Conservation (phyloP, 2,329 filamentous ascomycete genomes). For the Coleophoma crateriformis region DNA sequence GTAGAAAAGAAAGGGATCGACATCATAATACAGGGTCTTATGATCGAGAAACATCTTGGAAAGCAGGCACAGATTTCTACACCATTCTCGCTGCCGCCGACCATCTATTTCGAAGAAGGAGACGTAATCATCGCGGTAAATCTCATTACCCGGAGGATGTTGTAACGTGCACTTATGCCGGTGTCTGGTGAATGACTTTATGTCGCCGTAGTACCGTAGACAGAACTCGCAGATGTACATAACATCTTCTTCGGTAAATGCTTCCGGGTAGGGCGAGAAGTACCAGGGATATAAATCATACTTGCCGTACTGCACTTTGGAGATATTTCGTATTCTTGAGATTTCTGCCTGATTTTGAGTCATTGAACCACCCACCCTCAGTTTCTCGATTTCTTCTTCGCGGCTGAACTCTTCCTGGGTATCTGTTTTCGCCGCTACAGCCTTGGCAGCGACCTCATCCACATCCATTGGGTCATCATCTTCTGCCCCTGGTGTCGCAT, state of each 20-base stretch:
- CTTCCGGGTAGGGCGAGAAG: slow-evolving; percentile 92
- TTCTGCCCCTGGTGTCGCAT: slow-evolving; percentile 23
- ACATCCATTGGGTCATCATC: slow-evolving; percentile 41
- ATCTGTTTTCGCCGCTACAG: slow-evolving; percentile 26
- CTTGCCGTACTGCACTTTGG: slow-evolving; percentile 88
- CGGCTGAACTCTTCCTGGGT: slow-evolving; percentile 52
- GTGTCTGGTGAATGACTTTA: slow-evolving; percentile 79
- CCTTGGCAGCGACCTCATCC: slow-evolving; percentile 40
- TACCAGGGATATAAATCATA: slow-evolving; percentile 97
- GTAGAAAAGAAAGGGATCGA: slow-evolving; percentile 98
- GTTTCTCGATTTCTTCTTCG: slow-evolving; percentile 92
- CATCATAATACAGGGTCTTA: slow-evolving; percentile 98
- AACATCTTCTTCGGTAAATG: slow-evolving; percentile 81
- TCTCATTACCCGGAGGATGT: slow-evolving; percentile 95
- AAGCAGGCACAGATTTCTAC: slow-evolving; percentile 88
- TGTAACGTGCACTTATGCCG: slow-evolving; percentile 83
- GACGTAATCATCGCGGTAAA: slow-evolving; percentile 89
- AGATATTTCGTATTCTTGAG: slow-evolving; percentile 90
- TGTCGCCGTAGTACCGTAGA: slow-evolving; percentile 80
- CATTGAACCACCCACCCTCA: slow-evolving; percentile 93
- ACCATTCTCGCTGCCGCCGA: slow-evolving; percentile 89
- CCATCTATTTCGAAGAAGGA: slow-evolving; percentile 98
- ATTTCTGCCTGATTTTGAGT: slow-evolving; percentile 98
- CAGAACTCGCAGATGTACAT: slow-evolving; percentile 99
- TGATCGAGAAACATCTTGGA: slow-evolving; percentile 97